Evolutionary conservation across 2,329 filamentous ascomycete genomes (phyloP).

Genomic region (Tolypocladium album): DNA sequence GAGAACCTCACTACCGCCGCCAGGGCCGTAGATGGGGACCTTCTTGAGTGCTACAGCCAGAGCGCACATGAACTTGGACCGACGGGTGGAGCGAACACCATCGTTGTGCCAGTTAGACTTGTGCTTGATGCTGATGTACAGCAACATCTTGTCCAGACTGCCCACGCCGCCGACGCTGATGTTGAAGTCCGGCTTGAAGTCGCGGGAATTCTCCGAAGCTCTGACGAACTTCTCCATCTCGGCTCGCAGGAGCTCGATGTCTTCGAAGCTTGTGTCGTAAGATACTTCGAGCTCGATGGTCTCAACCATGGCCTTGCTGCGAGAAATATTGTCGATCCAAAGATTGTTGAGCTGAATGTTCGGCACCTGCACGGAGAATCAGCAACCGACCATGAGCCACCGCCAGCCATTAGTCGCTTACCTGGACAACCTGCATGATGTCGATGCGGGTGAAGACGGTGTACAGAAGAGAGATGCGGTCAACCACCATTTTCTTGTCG

Average conservation of each 20-base stretch:
- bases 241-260: slow-evolving; percentile 71
- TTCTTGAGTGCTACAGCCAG: slow-evolving; percentile 75
- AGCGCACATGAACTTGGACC: slow-evolving; percentile 96
- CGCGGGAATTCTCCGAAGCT: slow-evolving; percentile 73
- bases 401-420: slow-evolving; percentile 6
- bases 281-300: slow-evolving; percentile 68
- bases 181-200: slow-evolving; percentile 78
- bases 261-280: slow-evolving; percentile 81
- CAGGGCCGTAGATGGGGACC: slow-evolving; percentile 76
- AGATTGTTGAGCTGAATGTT: slow-evolving; percentile 85
- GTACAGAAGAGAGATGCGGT: slow-evolving; percentile 89
- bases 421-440: slow-evolving; percentile 64
- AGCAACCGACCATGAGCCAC: neutral
- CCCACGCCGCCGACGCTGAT: slow-evolving; percentile 71
- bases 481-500: slow-evolving; percentile 64
- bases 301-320: slow-evolving; percentile 87
- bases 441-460: slow-evolving; percentile 81
- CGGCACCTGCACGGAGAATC: slow-evolving; percentile 49
- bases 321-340: slow-evolving; percentile 93
- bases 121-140: slow-evolving; percentile 78
- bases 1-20: slow-evolving; percentile 53
- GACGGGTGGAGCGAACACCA: slow-evolving; percentile 63
- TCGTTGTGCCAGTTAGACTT: slow-evolving; percentile 93
- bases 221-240: slow-evolving; percentile 83
- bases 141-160: slow-evolving; percentile 77